These are phyloP conservation scores for Thelonectria olida DNA, from an alignment of 2,329 filamentous ascomycete species.

Conservation along the genomic window DNA sequence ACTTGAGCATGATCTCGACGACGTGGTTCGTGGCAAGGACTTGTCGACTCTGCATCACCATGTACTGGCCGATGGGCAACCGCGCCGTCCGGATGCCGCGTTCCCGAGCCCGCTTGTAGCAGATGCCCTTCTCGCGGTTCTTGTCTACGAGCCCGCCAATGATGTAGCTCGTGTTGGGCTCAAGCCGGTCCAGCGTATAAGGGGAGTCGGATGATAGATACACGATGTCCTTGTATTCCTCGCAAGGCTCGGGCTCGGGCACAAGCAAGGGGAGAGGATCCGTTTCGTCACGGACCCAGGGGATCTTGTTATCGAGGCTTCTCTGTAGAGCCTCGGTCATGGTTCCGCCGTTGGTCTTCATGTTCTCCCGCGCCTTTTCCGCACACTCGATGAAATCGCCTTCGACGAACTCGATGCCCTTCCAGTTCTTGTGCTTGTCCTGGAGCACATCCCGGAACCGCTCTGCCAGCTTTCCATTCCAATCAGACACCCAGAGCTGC, in stretches of 20 bases:
- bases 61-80: slow-evolving; percentile 93
- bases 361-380: slow-evolving; percentile 70
- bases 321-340: slow-evolving; percentile 67
- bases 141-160: slow-evolving; percentile 95
- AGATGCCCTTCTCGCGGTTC: slow-evolving; percentile 95
- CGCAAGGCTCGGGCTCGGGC: slow-evolving; percentile 43
- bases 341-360: slow-evolving; percentile 66
- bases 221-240: slow-evolving; percentile 64
- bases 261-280: slow-evolving; percentile 47
- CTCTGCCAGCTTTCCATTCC: slow-evolving; percentile 77
- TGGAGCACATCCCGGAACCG: slow-evolving; percentile 81
- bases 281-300: slow-evolving; percentile 44
- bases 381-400: slow-evolving; percentile 79
- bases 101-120: slow-evolving; percentile 81
- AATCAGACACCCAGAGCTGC: slow-evolving; percentile 82
- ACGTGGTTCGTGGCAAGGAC: slow-evolving; percentile 96
- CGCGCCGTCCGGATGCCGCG: slow-evolving; percentile 86
- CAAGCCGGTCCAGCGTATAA: slow-evolving; percentile 81
- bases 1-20: slow-evolving; percentile 93
- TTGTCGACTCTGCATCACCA: slow-evolving; percentile 87
- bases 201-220: slow-evolving; percentile 95
- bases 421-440: slow-evolving; percentile 81
- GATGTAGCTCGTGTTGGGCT: slow-evolving; percentile 90
- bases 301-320: slow-evolving; percentile 40
- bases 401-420: slow-evolving; percentile 76